Percentiles rank a stretch among this genome's conserved stretches.
phyloP scores from a whole-genome alignment of 805 yeast species.

The Cyberlindnera maritima region DNA sequence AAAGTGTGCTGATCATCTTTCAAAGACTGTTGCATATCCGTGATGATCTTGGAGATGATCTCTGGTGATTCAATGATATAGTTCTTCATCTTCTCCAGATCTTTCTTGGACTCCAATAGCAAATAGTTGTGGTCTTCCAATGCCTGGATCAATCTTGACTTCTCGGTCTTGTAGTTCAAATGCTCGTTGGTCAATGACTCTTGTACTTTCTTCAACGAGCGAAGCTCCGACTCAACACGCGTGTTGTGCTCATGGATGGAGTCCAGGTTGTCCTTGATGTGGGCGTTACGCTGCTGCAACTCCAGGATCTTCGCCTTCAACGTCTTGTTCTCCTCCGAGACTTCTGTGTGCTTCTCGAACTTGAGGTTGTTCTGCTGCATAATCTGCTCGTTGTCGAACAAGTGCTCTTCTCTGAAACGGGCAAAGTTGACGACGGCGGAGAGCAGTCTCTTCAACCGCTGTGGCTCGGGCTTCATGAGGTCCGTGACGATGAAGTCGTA shows the following conservation, averaged over 20 bases:
- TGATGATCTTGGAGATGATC: slow-evolving; percentile 48
- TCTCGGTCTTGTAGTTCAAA: slow-evolving; percentile 59
- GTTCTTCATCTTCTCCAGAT: slow-evolving; percentile 55
- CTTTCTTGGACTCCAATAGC: slow-evolving; percentile 53
- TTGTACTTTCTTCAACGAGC: slow-evolving; percentile 57
- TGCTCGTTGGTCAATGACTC: slow-evolving; percentile 62
- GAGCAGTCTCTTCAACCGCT: slow-evolving; percentile 58
- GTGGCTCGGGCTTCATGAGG: slow-evolving; percentile 72
- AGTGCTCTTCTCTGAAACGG: slow-evolving; percentile 74
- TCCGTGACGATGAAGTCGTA: slow-evolving; percentile 75
- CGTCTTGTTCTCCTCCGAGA: slow-evolving; percentile 39
- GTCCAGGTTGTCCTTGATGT: slow-evolving; percentile 32
- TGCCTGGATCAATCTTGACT: slow-evolving; percentile 52
- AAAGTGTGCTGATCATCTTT: slow-evolving; percentile 38
- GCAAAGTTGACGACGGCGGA: slow-evolving; percentile 88
- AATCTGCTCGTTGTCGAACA: slow-evolving; percentile 64
- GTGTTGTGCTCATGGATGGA: slow-evolving; percentile 49
- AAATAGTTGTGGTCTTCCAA: slow-evolving; percentile 60
- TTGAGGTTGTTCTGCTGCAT: slow-evolving; percentile 52
- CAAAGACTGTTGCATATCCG: slow-evolving; percentile 47
- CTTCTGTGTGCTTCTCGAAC: slow-evolving; percentile 42
- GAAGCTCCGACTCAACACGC: slow-evolving; percentile 59
- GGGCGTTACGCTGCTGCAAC: slow-evolving; percentile 30
- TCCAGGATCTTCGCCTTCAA: slow-evolving; percentile 35
- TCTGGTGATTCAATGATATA: slow-evolving; percentile 62